Evolutionary conservation across 2,329 filamentous ascomycete species (phyloP), one percentile per base, ranked within the genome.

Genomic region (Verticillium longisporum): DNA sequence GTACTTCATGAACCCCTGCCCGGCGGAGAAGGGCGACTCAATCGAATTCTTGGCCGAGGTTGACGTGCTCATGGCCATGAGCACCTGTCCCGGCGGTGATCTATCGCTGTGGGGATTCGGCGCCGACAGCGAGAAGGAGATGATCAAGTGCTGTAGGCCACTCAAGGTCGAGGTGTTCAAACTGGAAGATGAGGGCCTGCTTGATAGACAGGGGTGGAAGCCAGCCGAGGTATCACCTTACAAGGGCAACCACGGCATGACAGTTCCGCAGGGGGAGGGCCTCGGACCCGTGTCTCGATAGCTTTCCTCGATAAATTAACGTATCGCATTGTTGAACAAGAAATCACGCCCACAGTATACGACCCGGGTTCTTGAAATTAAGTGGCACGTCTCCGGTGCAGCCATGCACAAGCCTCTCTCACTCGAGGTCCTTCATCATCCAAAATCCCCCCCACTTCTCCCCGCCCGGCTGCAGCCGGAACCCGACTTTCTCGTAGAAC

Each of bases 21-120:
- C 85, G 0, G 85, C 84, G 0, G 71, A 75, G 60, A 66, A 73
- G 6, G 83, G 80, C 0, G 84, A 87, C 61, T 86, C 81, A 61
- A 84, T 94, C 61, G 89, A 92, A 73, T 92, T 95, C 69, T 85
- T 95, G 63, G 90, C 91, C 0, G 91, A 95, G 77, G 84, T 90
- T 68, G 88, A 93, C 70, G 74, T 94, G 11, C 74, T 95, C 38
- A 82, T 83, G 75, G 82, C 80, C 0, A 58, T 84, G 65, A 84
- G 81, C 63, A 90, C 91, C 0, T 95, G 91, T 69, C 91, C 91
- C 0, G 91, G 91, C 1, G 91, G 91, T 0, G 91, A 95, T 70
- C 75, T 95, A 56, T 92, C 88, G 1, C 79, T 85, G n/a, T 94
- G 90, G 90, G 90, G 89, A 0, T 95, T 91, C 80, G 87, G 88